Evolutionary conservation across 768 basidiomycete genomes (phyloP).

Genomic region (Kwoniella sp.): DNA sequence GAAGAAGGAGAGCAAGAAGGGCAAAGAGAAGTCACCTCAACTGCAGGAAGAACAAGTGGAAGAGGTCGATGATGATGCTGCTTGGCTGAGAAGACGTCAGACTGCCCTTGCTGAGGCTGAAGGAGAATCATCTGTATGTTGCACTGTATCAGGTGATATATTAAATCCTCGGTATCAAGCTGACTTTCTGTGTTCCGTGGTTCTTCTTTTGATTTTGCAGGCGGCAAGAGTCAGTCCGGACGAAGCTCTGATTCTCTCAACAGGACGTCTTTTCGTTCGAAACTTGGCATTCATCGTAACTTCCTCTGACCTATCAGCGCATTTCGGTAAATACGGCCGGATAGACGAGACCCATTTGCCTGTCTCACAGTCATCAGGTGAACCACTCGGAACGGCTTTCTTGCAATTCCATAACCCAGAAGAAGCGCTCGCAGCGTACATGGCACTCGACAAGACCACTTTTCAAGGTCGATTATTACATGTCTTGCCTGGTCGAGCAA

Average conservation of each 20-base stretch:
- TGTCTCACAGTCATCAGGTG: constrained; percentile 59
- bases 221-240: constrained; percentile 31
- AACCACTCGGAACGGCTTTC: constrained; percentile 67
- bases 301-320: constrained; percentile 66
- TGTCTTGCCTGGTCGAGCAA: constrained; percentile 66
- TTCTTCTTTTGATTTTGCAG: constrained; percentile 1
- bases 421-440: constrained; percentile 70
- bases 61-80: constrained; percentile 55
- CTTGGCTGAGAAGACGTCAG: constrained; percentile 54
- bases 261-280: constrained; percentile 84
- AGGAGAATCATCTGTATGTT: constrained; percentile 16
- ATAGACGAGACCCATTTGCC: constrained; percentile 71
- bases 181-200: constrained; percentile 3
- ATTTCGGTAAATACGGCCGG: constrained; percentile 71
- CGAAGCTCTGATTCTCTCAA: constrained; percentile 66
- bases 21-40: constrained; percentile 31
- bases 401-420: constrained; percentile 61
- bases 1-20: constrained; percentile 26
- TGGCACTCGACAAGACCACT: constrained; percentile 74
- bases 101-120: constrained; percentile 36
- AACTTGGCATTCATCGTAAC: constrained; percentile 88
- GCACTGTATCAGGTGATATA: too few species aligned
- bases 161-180: too few species aligned
- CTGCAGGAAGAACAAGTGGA: constrained; percentile 20
- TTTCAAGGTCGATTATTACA: constrained; percentile 92